Evolutionary conservation across 768 basidiomycete genomes (phyloP).

Genomic region (Mycena maculata): DNA sequence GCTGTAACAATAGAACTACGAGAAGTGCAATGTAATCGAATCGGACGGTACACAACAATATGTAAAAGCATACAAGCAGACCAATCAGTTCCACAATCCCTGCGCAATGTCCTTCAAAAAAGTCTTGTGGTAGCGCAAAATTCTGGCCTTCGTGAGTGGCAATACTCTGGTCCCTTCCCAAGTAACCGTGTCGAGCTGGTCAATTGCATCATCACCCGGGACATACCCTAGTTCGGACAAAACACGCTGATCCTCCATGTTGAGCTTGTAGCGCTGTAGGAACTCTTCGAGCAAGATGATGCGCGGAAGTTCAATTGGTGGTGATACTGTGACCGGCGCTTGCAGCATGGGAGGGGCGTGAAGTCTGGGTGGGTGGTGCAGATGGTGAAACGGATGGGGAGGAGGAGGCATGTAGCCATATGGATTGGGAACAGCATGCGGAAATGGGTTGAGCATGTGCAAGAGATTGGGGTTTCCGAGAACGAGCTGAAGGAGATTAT

Average conservation of each 20-base stretch:
- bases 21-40: too few species aligned
- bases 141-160: too few species aligned
- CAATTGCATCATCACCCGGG: neutral
- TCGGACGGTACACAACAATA: too few species aligned
- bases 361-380: neutral
- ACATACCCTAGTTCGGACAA: conserved; percentile 1
- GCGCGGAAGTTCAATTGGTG: neutral
- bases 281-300: conserved; percentile 6
- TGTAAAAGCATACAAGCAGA: too few species aligned
- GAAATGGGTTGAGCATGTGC: neutral
- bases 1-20: too few species aligned
- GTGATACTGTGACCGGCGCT: too few species aligned
- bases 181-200: neutral
- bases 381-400: too few species aligned
- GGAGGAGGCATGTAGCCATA: too few species aligned
- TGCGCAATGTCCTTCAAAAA: conserved; percentile 1
- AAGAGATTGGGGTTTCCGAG: neutral
- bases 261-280: neutral
- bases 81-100: conserved; percentile 1
- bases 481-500: neutral
- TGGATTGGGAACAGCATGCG: neutral
- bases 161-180: neutral
- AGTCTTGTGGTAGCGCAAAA: neutral
- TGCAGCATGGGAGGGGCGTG: too few species aligned
- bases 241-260: neutral